Base-by-base conservation (phyloP, 371 early-diverging fungal genomes). In the Mortierella sp. region DNA sequence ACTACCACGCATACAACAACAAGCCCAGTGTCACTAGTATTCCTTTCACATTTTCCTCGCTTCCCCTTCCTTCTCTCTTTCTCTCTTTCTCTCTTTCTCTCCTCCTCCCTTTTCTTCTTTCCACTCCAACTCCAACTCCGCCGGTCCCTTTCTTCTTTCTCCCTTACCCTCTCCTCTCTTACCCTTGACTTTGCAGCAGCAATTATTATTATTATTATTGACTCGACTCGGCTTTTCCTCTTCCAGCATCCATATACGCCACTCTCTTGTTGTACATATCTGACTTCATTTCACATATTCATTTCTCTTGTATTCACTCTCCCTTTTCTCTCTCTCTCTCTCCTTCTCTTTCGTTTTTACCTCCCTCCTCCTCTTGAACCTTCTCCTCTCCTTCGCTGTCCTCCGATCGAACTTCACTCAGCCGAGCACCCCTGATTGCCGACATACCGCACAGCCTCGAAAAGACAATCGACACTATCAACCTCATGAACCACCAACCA, bases 391-490 rank as follows among this genome's bases (percentile, higher is more conserved):
- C 14, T 44, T 56, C 38, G 16, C 29, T 44, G 60, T 18, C 27
- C 21, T 35, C 72, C 21, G 58, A 55, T 35, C 41, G 58, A n/a
- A 63, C 55, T n/a, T 48, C 60, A 4, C 35, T 29, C 71, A 84
- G 76, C 18, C 75, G 76, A 63, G 81, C 51, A 10, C 76, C 78
- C 1, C 54, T 85, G 68, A 85, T 85, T 68, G 82, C 85, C 2
- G 82, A 80, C 76, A 56, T 76, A 68, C 75, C n/a, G 1, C 72
- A 51, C 68, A 76, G 41, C 48, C 76, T 71, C 74, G 82, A 81
- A 44, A 71, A 56, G 38, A 79, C 80, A 35, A 81, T 85, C 72
- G 85, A 85, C 60, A 85, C 85, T 60, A 85, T 85, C 79, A 72
- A 85, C 72, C 85, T 85, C 79, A 85, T 81, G 82, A 81, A 76